These are phyloP conservation scores for Saccharomyces eubayanus DNA, from an alignment of 805 yeast genomes.

Conservation along the genomic window DNA sequence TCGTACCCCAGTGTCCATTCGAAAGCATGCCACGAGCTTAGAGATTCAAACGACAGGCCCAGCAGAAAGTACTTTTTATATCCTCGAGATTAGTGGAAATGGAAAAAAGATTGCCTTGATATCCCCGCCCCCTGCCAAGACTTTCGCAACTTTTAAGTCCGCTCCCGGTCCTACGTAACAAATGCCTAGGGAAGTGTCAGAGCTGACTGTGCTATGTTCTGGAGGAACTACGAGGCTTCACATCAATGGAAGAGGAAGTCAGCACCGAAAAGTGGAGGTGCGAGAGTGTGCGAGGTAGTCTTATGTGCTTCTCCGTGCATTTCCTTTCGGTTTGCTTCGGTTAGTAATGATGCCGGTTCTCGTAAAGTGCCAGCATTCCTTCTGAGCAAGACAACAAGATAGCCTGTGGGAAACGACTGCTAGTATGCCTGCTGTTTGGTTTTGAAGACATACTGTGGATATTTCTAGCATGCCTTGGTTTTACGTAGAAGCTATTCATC, in stretches of 20 bases:
- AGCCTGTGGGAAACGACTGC: neutral
- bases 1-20: neutral
- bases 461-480: neutral
- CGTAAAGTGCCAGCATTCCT: too few relatives aligned
- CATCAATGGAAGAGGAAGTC: neutral
- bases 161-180: neutral
- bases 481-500: neutral
- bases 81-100: neutral
- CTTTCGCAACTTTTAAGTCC: neutral
- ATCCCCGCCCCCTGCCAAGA: neutral
- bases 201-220: neutral
- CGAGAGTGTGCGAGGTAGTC: neutral
- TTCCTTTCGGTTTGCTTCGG: neutral
- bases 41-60: neutral
- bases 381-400: neutral
- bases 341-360: neutral
- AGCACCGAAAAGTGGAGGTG: neutral
- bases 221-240: neutral
- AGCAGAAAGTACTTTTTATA: neutral
- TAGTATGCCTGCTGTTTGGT: neutral
- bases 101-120: neutral
- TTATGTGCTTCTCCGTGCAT: neutral
- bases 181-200: neutral
- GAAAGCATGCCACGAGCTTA: neutral
- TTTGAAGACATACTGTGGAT: neutral